A percentile compares a stretch with the other conserved stretches of the same genome.
Conservation (phyloP, 495 filamentous ascomycete species). For the Rusavskia elegans region DNA sequence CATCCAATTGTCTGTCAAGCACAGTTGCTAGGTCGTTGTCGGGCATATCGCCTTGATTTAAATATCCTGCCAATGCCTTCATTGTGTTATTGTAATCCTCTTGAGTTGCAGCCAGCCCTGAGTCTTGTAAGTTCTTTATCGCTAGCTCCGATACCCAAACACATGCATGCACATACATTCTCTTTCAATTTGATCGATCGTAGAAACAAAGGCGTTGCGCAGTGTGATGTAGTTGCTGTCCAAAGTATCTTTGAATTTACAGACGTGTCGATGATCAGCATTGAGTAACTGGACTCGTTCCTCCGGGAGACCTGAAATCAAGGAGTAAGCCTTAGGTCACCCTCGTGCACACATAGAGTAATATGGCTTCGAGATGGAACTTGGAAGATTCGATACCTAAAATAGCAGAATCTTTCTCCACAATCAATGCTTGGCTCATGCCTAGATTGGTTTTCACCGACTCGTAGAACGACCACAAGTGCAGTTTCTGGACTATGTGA, state of each 20-base stretch:
- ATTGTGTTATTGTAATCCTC: neutral
- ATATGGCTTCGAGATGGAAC: no score
- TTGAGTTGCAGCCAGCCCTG: neutral
- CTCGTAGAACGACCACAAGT: slow-evolving; percentile 13
- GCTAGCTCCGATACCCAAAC: neutral
- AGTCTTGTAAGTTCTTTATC: neutral
- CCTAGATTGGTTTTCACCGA: slow-evolving; percentile 1
- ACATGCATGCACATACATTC: neutral
- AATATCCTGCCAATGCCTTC: slow-evolving; percentile 11
- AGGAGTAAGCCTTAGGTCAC: neutral
- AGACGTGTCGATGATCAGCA: slow-evolving; percentile 30
- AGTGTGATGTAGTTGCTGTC: slow-evolving; percentile 27
- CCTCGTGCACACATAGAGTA: no score
- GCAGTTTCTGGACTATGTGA: slow-evolving; percentile 9
- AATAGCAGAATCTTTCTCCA: slow-evolving; percentile 26
- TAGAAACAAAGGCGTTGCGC: slow-evolving; percentile 16
- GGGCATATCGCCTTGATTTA: slow-evolving; percentile 13
- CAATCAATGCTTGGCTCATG: slow-evolving; percentile 11
- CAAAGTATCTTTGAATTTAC: slow-evolving; percentile 23
- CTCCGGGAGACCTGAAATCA: slow-evolving; percentile 11
- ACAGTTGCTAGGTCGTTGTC: slow-evolving; percentile 19
- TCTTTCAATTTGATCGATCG: neutral
- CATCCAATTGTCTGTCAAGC: slow-evolving; percentile 15
- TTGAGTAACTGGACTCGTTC: slow-evolving; percentile 22
- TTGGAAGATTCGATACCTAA: neutral